Percentiles rank a stretch among this genome's conserved stretches.
Evolutionary conservation across 257 asterid genomes (phyloP).

Genomic region (Solanum ossicruentum): DNA sequence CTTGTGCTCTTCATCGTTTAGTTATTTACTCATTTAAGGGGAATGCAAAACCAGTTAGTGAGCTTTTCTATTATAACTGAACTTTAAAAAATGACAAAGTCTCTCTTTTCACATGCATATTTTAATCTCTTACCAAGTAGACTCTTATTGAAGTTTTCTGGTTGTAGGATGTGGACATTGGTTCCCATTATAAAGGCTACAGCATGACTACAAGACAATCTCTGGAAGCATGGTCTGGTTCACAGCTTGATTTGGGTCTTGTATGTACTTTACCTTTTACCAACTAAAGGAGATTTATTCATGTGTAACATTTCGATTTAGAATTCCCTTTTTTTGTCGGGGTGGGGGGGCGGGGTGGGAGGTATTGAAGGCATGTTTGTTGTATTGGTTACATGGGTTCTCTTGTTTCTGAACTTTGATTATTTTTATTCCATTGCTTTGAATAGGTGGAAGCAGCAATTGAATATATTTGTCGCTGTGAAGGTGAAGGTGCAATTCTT

Average conservation of each 20-base stretch:
- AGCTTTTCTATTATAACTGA: neutral
- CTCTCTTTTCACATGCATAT: neutral
- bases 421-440: conserved; percentile 5
- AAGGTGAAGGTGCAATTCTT: conserved; percentile 82
- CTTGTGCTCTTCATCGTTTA: neutral
- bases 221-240: conserved; percentile 90
- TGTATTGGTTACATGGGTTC: neutral
- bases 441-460: conserved; percentile 77
- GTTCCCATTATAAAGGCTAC: conserved; percentile 61
- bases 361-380: neutral
- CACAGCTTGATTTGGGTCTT: conserved; percentile 80
- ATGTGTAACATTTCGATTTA: neutral
- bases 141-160: neutral
- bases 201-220: conserved; percentile 64
- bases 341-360: neutral
- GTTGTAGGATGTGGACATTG: conserved; percentile 64
- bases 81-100: neutral
- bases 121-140: neutral
- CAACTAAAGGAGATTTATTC: neutral
- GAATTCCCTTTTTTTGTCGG: neutral
- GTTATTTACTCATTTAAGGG: neutral
- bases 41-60: neutral
- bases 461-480: conserved; percentile 72
- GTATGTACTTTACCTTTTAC: conserved; percentile 34
- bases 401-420: neutral